Evolutionary conservation across 805 yeast species (phyloP).

Genomic region (Metschnikowia continentalis): DNA sequence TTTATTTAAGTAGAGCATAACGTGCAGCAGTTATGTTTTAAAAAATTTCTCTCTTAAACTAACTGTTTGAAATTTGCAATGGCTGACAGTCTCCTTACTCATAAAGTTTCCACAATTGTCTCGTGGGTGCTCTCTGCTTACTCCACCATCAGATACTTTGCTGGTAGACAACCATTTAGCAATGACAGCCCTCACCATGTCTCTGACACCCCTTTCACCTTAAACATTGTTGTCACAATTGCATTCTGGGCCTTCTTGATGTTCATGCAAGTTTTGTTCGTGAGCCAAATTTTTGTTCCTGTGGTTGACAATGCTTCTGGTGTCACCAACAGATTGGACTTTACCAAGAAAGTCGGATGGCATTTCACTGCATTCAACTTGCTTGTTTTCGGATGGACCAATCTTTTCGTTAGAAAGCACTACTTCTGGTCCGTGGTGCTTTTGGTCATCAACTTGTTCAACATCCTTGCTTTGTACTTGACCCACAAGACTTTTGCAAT

Average conservation of each 20-base stretch:
- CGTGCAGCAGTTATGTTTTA: not conserved
- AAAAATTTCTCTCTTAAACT: not conserved
- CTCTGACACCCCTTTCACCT: slow-evolving; percentile 69
- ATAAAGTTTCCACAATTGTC: slow-evolving; percentile 44
- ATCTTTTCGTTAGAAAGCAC: slow-evolving; percentile 55
- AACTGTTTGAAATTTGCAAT: not conserved
- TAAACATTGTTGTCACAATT: slow-evolving; percentile 44
- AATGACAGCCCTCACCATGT: slow-evolving; percentile 48
- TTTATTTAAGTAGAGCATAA: not conserved
- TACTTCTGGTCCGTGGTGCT: slow-evolving; percentile 58
- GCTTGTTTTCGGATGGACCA: slow-evolving; percentile 58
- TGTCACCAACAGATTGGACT: slow-evolving; percentile 18
- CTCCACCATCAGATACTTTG: slow-evolving; percentile 52
- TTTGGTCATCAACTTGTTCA: slow-evolving; percentile 54
- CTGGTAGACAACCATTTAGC: slow-evolving; percentile 49
- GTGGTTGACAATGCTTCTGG: slow-evolving; percentile 16
- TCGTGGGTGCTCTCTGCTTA: slow-evolving; percentile 55
- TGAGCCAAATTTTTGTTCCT: slow-evolving; percentile 42
- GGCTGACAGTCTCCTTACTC: slow-evolving; percentile 21
- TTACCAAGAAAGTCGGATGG: slow-evolving; percentile 45
- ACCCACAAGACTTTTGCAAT: slow-evolving; percentile 57
- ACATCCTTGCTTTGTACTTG: slow-evolving; percentile 52
- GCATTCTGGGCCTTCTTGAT: slow-evolving; percentile 57
- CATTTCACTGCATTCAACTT: slow-evolving; percentile 64
- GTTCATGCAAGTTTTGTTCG: slow-evolving; percentile 49